These are phyloP conservation scores for Sphaerostilbella broomeana DNA, from an alignment of 2,329 filamentous ascomycete species.

Conservation along the genomic window DNA sequence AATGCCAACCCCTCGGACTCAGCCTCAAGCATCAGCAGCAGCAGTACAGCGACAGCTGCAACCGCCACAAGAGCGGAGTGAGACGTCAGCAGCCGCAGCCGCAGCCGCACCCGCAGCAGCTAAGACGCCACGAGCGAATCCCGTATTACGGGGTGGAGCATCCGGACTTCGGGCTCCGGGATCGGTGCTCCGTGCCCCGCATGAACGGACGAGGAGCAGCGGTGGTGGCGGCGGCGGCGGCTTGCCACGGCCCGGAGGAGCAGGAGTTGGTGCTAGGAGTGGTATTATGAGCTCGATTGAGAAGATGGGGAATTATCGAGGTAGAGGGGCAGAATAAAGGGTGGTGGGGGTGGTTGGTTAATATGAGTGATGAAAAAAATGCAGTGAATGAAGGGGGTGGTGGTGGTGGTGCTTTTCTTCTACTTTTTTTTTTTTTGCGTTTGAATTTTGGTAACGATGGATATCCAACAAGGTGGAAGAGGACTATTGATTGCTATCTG, in stretches of 20 bases:
- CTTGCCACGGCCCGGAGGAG: constrained; percentile 41
- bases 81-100: neutral
- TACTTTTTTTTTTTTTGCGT: no score
- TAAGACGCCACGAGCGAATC: constrained; percentile 41
- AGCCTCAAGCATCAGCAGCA: constrained; percentile 13
- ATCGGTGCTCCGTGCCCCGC: constrained; percentile 32
- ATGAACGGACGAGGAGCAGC: constrained; percentile 41
- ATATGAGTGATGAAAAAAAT: no score
- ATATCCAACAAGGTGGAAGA: no score
- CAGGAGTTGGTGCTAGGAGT: constrained; percentile 51
- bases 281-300: constrained; percentile 82
- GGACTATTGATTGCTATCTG: no score
- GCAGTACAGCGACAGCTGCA: constrained; percentile 2
- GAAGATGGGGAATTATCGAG: constrained; percentile 66
- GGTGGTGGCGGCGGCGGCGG: constrained; percentile 35
- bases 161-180: constrained; percentile 56
- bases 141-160: constrained; percentile 4
- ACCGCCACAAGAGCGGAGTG: constrained; percentile 15
- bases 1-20: constrained; percentile 16
- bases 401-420: no score
- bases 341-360: no score
- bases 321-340: constrained; percentile 29
- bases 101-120: constrained; percentile 13
- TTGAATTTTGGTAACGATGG: no score
- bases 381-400: neutral